phyloP scores from a whole-genome alignment of 179 eudicot species.

The Silene noctiflora region DNA sequence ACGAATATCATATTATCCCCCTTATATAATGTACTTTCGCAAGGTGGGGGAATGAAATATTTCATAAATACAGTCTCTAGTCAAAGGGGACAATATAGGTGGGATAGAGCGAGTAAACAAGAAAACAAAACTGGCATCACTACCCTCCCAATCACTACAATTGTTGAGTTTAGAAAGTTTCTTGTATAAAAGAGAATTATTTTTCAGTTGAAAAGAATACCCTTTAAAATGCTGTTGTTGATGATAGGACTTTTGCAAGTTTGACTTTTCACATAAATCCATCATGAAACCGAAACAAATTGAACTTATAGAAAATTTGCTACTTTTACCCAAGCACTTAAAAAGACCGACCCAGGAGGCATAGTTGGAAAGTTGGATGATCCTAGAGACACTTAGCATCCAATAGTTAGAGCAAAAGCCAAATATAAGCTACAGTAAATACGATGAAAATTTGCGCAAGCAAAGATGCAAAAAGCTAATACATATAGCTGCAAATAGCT shows the following conservation, averaged over 20 bases:
- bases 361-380: not conserved
- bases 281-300: not conserved
- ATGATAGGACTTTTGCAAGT: not conserved
- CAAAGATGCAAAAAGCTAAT: not conserved
- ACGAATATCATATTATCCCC: not conserved
- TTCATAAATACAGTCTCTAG: too few species aligned
- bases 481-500: not conserved
- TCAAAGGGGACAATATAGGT: too few species aligned
- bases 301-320: not conserved
- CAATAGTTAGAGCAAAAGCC: not conserved
- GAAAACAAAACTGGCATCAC: not conserved
- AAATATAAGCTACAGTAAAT: not conserved
- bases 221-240: not conserved
- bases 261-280: not conserved
- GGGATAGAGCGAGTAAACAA: too few species aligned
- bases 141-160: not conserved
- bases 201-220: not conserved
- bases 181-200: not conserved
- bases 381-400: not conserved
- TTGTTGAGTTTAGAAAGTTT: not conserved
- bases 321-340: not conserved
- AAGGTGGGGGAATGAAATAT: too few species aligned
- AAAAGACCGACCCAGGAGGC: not conserved
- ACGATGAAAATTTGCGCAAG: constrained; percentile 3
- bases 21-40: not conserved